These are phyloP conservation scores for Aspergillus mulundensis DNA, from an alignment of 495 filamentous ascomycete genomes.

Conservation along the genomic window DNA sequence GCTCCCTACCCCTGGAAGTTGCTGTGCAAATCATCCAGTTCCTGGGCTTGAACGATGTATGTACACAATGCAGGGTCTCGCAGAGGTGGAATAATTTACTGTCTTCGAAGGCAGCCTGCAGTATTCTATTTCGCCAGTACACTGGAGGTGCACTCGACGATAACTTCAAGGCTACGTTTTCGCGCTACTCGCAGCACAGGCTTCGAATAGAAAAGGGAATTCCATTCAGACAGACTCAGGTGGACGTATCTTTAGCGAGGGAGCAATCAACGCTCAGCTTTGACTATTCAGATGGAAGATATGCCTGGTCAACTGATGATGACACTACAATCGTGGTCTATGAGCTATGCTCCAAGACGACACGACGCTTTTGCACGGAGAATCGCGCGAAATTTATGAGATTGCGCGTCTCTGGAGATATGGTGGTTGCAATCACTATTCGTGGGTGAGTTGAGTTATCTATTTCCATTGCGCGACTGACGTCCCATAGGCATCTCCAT, in stretches of 20 bases:
- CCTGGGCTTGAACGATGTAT: slow-evolving; percentile 23
- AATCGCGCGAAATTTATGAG: slow-evolving; percentile 25
- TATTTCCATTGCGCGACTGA: not conserved
- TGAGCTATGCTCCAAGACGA: slow-evolving; percentile 13
- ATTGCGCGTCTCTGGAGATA: slow-evolving; percentile 18
- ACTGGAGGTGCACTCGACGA: slow-evolving; percentile 1
- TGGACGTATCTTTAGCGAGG: no score
- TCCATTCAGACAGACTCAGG: slow-evolving; percentile 4
- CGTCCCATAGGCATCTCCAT: slow-evolving; percentile 22
- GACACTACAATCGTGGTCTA: slow-evolving; percentile 13
- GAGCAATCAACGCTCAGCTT: no score
- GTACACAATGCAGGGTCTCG: slow-evolving; percentile 31
- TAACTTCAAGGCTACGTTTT: slow-evolving; percentile 7
- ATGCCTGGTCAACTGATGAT: slow-evolving; percentile 19
- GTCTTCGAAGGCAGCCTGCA: slow-evolving; percentile 20
- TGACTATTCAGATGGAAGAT: slow-evolving; percentile 24
- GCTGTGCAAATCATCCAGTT: slow-evolving; percentile 21
- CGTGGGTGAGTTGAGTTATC: slow-evolving; percentile 20
- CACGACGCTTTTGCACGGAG: slow-evolving; percentile 21
- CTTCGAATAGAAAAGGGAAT: slow-evolving; percentile 20
- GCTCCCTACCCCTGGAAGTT: slow-evolving; percentile 31
- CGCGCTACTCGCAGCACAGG: slow-evolving; percentile 18
- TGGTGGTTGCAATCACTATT: slow-evolving; percentile 24
- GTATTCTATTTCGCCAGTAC: slow-evolving; percentile 15
- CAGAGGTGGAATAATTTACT: slow-evolving; percentile 29